Percentiles rank a stretch among this genome's conserved stretches.
These are phyloP conservation scores for Pichia nanzhaoensis DNA, from an alignment of 805 yeast genomes.

Conservation along the genomic window DNA sequence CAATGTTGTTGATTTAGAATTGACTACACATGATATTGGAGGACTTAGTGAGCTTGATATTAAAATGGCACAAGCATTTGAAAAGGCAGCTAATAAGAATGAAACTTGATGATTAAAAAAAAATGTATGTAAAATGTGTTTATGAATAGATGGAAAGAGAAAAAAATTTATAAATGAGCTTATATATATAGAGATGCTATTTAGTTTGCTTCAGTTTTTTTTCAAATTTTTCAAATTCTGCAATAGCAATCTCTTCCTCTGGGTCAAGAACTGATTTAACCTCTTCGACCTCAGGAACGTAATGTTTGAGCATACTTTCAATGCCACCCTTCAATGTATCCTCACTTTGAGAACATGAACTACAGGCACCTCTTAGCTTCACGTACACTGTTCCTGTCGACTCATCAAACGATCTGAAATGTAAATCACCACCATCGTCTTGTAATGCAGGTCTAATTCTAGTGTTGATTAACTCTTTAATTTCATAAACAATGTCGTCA, in stretches of 20 bases:
- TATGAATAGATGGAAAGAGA: background rate
- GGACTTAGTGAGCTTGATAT: constrained; percentile 53
- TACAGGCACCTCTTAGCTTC: constrained; percentile 61
- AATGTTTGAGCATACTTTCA: constrained; percentile 63
- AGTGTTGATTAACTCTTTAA: constrained; percentile 62
- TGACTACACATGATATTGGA: constrained; percentile 61
- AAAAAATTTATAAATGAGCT: background rate
- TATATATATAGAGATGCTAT: background rate
- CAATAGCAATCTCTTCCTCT: constrained; percentile 53
- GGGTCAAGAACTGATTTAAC: constrained; percentile 39
- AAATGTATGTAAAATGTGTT: too few relatives aligned
- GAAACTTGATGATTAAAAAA: background rate
- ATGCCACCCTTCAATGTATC: constrained; percentile 64
- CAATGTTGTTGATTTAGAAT: constrained; percentile 44
- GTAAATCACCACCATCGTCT: constrained; percentile 73
- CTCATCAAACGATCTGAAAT: constrained; percentile 53
- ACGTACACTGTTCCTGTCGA: constrained; percentile 51
- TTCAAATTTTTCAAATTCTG: constrained; percentile 79
- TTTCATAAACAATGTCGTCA: constrained; percentile 59
- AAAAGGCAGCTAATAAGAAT: constrained; percentile 27
- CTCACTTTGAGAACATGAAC: constrained; percentile 62
- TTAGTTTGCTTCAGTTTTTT: constrained; percentile 34
- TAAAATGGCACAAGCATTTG: constrained; percentile 45
- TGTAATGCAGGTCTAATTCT: constrained; percentile 68
- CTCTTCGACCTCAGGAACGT: constrained; percentile 58